Evolutionary conservation across 179 eudicot species (phyloP).

Genomic region (Pouteria campechiana): DNA sequence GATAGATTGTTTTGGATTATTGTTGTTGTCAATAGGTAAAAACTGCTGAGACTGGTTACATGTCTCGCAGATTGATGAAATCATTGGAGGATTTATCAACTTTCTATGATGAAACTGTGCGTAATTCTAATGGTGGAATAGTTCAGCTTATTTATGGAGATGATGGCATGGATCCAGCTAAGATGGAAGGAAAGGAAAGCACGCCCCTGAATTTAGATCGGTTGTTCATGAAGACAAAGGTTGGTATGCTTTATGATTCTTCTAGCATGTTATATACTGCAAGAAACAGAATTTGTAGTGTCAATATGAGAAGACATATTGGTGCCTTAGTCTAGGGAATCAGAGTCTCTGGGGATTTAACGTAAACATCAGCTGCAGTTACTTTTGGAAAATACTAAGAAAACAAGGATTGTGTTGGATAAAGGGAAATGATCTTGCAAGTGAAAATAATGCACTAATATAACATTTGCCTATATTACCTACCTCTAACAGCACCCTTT

Average conservation of each 20-base stretch:
- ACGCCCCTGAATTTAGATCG: conserved; percentile 73
- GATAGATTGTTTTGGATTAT: no score
- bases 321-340: no score
- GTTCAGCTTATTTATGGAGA: conserved; percentile 86
- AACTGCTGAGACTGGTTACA: conserved; percentile 99
- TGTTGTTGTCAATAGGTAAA: conserved; percentile 56
- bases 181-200: conserved; percentile 93
- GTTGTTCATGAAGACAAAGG: conserved; percentile 73
- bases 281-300: neutral
- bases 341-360: no score
- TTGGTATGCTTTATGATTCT: conserved; percentile 5
- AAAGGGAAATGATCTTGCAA: no score
- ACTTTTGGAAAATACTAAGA: no score
- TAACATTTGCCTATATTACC: no score
- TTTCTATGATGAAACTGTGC: conserved; percentile 82
- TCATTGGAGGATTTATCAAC: conserved; percentile 80
- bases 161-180: conserved; percentile 97
- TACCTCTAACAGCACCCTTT: no score
- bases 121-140: conserved; percentile 74
- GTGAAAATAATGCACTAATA: no score
- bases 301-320: neutral
- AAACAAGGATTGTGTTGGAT: no score
- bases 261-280: neutral
- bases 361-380: no score
- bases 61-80: conserved; percentile 96